Percentiles rank a stretch among this genome's conserved stretches.
Evolutionary conservation across 1,284 basidiomycete genomes (phyloP).

Genomic region (Microbotryomycetes sp.): DNA sequence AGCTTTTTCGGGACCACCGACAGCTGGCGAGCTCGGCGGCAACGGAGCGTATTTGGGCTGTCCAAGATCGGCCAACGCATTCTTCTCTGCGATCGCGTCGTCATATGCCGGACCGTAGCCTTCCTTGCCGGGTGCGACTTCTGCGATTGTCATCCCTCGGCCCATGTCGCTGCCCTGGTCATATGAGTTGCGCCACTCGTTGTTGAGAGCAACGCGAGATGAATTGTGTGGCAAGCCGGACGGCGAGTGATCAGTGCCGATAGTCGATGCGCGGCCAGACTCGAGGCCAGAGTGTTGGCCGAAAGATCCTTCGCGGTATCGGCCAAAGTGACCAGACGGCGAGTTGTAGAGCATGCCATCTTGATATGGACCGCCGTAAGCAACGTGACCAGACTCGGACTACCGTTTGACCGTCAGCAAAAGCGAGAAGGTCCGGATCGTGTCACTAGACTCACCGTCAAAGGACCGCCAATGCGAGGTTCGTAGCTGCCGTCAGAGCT

Average conservation of each 20-base stretch:
- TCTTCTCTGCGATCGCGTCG: slow-evolving; percentile 21
- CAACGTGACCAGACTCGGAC: slow-evolving; percentile 30
- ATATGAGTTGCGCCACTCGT: slow-evolving; percentile 38
- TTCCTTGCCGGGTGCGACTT: slow-evolving; percentile 33
- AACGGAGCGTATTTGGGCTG: slow-evolving; percentile 26
- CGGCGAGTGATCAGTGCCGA: slow-evolving; percentile 36
- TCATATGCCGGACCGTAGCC: slow-evolving; percentile 31
- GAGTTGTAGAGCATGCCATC: slow-evolving; percentile 22
- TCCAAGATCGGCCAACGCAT: neutral
- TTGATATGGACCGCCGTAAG: slow-evolving; percentile 9
- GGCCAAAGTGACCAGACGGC: slow-evolving; percentile 27
- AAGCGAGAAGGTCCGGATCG: neutral
- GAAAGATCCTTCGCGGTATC: slow-evolving; percentile 37
- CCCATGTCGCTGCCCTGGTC: slow-evolving; percentile 34
- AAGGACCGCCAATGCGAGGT: neutral
- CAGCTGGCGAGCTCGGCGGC: slow-evolving; percentile 35
- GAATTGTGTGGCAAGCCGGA: slow-evolving; percentile 35
- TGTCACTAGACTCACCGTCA: slow-evolving; percentile 9
- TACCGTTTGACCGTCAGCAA: neutral
- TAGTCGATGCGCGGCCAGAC: slow-evolving; percentile 38
- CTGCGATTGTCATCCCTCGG: slow-evolving; percentile 28
- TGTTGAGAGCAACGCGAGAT: slow-evolving; percentile 39
- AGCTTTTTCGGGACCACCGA: slow-evolving; percentile 28
- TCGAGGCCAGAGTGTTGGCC: slow-evolving; percentile 34
- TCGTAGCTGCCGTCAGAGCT: slow-evolving; percentile 32